phyloP scores from a whole-genome alignment of 108 stramenopile genomes.

The Cyclotella choctawhatcheeana region DNA sequence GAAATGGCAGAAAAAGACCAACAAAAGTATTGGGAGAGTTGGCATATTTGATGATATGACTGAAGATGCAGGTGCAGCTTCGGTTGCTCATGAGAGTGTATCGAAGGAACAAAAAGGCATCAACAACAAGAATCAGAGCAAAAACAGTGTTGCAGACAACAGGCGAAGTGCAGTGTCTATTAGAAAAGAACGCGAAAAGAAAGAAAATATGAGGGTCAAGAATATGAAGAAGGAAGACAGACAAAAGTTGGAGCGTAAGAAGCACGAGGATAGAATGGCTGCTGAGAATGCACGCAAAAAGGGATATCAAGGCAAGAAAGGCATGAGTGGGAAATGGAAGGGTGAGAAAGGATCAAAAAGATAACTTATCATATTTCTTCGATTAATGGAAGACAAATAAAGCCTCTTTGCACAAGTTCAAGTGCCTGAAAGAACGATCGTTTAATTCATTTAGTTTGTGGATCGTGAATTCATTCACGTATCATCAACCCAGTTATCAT shows the following conservation, averaged over 20 bases:
- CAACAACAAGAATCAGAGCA: constrained; percentile 20
- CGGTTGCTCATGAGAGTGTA: constrained; percentile 20
- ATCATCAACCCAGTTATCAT: constrained; percentile 70
- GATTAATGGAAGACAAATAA: too few relatives aligned
- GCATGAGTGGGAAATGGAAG: constrained; percentile 47
- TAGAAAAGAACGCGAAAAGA: constrained; percentile 75
- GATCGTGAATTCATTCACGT: constrained; percentile 39
- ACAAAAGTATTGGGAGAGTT: constrained; percentile 82
- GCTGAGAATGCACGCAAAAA: constrained; percentile 27
- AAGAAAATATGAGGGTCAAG: constrained; percentile 81
- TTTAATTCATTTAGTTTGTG: too few relatives aligned
- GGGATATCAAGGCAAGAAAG: constrained; percentile 48
- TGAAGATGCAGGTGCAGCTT: constrained; percentile 50
- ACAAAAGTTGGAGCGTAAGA: constrained; percentile 40
- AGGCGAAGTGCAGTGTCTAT: constrained; percentile 67
- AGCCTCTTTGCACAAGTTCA: too few relatives aligned
- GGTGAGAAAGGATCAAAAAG: constrained; percentile 30
- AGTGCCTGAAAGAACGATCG: too few relatives aligned
- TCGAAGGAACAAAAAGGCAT: constrained; percentile 43
- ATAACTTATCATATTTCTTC: too few relatives aligned
- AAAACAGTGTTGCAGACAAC: constrained; percentile 25
- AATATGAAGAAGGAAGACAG: constrained; percentile 81
- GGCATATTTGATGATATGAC: constrained; percentile 88
- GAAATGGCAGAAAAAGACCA: constrained; percentile 97
- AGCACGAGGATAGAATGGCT: constrained; percentile 34